Evolutionary conservation across 1,284 basidiomycete species (phyloP), one percentile per base, ranked within the genome.

Genomic region (Naganishia liquefaciens): DNA sequence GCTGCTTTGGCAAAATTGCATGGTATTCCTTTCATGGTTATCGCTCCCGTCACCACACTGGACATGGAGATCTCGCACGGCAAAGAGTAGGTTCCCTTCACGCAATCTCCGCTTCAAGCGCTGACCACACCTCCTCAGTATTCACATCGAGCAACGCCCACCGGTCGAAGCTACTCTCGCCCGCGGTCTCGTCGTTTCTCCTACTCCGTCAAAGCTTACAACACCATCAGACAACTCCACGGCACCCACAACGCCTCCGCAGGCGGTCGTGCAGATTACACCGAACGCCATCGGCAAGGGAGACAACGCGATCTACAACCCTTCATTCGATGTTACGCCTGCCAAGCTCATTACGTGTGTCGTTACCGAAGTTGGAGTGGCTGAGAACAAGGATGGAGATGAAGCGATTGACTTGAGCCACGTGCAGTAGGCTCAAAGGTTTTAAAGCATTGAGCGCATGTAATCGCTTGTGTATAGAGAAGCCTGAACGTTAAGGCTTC

Each of bases 251-350:
- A 61, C 69, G 25, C 69, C 73, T 62, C 57, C 66, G 62, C 68
- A 80, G 62, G 69, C 75, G 19, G 75, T 80, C 46, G 75, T 80
- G 13, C 70, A 76, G 44, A 77, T 79, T 61, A 76, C 80, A 9
- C 79, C 79, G 19, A 74, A 77, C 65, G 77, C 76, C 6, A 77
- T 80, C 21, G 78, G 78, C 63, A 71, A 70, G 69, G 77, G 68
- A 39, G 68, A 68, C 54, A 77, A 80, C 68, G 49, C 70, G 62
- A 85, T 93, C 10, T 93, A 93, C 78, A 96, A 95, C 77, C 92
- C 93, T 3, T 90, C 88, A 68, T 96, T 95, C 76, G 93, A 95
- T 74, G 91, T 96, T 19, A 95, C 93, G 0, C 92, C 93, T 0
- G 90, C 91, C 1, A 87, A 90, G 68, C 73, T 82, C 27, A 82